Evolutionary conservation across 176 grass and related monocot genomes (phyloP), one percentile per base, ranked within the genome.

Genomic region (Calamus simplicifolius): DNA sequence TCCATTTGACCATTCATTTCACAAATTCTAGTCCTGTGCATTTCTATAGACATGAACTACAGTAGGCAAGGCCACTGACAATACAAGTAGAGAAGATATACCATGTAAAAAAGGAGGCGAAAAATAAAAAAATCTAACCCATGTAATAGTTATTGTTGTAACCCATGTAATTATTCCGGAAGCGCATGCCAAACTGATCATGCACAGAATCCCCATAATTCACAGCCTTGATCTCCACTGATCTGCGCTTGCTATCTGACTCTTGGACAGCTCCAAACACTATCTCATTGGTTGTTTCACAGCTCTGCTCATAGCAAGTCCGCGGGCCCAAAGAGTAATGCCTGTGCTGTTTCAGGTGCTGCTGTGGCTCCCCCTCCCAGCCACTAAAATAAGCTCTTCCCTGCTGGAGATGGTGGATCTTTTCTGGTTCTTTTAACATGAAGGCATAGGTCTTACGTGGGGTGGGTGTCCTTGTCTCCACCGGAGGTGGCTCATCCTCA

Each of bases 261-360:
- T 95, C 85, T 70, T 98, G 94, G n/a, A 93, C 94, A 1, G 88
- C 94, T 23, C 94, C 94, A 28, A 98, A 98, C 57, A 93, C 88
- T 0, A 98, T 75, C 68, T 98, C 94, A 28, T 98, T 93, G n/a
- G 84, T 98, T 13, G 85, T 75, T 59, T 98, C 88, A 0, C 88
- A 89, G 73, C 85, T 98, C 73, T 89, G 78, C 73, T 93, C 76
- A 35, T 98, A 93, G 66, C 79, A 80, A 12, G 94, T 98, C 27
- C 81, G 81, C 0, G 94, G 88, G 25, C 94, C 88, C 14, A 79
- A 38, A 0, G 94, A 89, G 71, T 89, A 85, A 21, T 98, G 94
- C 67, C 81, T 82, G 69, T 98, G 87, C 63, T 93, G 88, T 63
- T 98, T 81, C 55, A 98, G 62, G 55, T 91, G 85, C 48, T 83